Percentiles rank a stretch among this genome's conserved stretches.
These are phyloP conservation scores for Ilex aquifolium DNA, from an alignment of 257 asterid genomes.

Conservation along the genomic window DNA sequence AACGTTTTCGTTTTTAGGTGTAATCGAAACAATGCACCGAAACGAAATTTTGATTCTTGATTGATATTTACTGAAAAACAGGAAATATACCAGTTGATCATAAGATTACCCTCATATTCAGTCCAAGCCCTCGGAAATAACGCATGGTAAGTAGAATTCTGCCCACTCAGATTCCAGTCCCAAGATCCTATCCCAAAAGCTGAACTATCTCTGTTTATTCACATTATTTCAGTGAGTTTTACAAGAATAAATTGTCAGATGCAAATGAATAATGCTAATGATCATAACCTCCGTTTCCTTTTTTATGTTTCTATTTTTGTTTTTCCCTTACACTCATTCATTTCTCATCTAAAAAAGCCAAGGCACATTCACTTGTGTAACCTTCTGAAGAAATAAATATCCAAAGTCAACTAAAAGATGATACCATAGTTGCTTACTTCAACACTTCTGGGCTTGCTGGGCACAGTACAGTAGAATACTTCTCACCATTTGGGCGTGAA, in stretches of 20 bases:
- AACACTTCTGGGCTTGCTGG: slow-evolving; percentile 46
- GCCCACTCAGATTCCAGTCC: slow-evolving; percentile 89
- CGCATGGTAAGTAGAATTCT: slow-evolving; percentile 80
- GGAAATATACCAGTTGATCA: slow-evolving; percentile 15
- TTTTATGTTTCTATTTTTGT: neutral
- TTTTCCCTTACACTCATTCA: neutral
- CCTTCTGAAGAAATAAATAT: slow-evolving; percentile 3
- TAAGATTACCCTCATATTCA: slow-evolving; percentile 67
- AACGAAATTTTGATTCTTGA: too few relatives aligned
- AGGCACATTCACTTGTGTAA: neutral
- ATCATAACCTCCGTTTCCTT: neutral
- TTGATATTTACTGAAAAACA: neutral
- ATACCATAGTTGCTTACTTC: slow-evolving; percentile 38
- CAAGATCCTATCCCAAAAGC: slow-evolving; percentile 88
- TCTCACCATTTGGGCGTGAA: slow-evolving; percentile 68
- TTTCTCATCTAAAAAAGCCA: neutral
- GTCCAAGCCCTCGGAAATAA: slow-evolving; percentile 99
- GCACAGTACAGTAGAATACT: slow-evolving; percentile 71
- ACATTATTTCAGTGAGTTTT: slow-evolving; percentile 21
- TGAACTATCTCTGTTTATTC: slow-evolving; percentile 58
- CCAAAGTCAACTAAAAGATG: neutral
- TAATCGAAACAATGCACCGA: too few relatives aligned
- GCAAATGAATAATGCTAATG: neutral
- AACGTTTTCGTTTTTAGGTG: too few relatives aligned
- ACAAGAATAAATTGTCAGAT: neutral